Percentiles rank a stretch among this genome's conserved stretches.
Conservation (phyloP, 1,139 yeast species). For the Meyerozyma guilliermondii region DNA sequence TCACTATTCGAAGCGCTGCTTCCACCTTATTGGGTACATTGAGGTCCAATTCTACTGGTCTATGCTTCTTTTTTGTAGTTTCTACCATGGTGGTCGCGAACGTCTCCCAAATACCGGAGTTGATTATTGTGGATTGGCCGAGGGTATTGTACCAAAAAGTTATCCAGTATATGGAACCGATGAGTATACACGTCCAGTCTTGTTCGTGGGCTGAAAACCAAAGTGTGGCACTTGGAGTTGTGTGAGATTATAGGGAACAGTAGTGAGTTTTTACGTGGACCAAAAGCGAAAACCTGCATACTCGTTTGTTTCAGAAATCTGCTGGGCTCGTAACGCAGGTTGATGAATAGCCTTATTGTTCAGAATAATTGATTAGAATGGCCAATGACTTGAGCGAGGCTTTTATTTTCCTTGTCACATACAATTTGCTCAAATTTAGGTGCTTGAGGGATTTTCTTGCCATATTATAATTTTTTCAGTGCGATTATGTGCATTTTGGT, state of each 20-base stretch:
- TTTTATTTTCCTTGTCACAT: neutral
- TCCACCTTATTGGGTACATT: constrained; percentile 14
- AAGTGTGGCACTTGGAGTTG: no score
- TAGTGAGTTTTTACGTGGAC: neutral
- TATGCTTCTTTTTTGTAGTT: constrained; percentile 13
- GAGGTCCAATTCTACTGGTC: constrained; percentile 17
- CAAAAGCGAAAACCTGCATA: neutral
- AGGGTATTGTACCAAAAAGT: no score
- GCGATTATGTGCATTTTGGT: neutral
- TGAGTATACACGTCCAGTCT: no score
- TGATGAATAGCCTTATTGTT: neutral
- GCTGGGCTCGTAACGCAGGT: neutral
- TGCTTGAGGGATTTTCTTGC: neutral
- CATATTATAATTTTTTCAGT: no score
- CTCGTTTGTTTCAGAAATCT: neutral
- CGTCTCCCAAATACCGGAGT: neutral
- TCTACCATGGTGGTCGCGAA: neutral
- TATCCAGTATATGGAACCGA: no score
- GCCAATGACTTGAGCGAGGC: no score
- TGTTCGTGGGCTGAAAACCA: no score
- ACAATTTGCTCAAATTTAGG: no score
- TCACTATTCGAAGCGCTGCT: constrained; percentile 34
- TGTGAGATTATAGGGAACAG: neutral
- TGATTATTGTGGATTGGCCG: no score
- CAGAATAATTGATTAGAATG: neutral